phyloP scores from a whole-genome alignment of 148 eudicot genomes.

The Arctostaphylos glauca region DNA sequence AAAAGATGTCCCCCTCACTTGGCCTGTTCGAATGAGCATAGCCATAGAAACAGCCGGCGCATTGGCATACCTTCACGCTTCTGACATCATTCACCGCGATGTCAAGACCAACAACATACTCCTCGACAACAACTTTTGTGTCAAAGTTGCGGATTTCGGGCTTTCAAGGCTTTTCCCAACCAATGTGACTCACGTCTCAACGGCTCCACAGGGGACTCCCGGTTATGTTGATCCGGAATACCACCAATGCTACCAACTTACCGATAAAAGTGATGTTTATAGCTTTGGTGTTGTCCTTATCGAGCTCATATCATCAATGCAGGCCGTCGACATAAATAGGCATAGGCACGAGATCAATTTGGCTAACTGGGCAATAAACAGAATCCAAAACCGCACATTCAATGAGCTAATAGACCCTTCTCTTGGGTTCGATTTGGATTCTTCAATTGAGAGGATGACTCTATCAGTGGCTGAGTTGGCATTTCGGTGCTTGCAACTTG shows the following conservation, averaged over 20 bases:
- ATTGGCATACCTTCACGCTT: slow-evolving; percentile 49
- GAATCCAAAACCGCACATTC: background rate
- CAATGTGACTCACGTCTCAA: slow-evolving; percentile 52
- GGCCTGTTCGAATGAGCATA: slow-evolving; percentile 49
- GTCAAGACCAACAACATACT: slow-evolving; percentile 59
- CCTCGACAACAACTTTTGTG: slow-evolving; percentile 43
- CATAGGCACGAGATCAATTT: background rate
- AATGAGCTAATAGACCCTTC: slow-evolving; percentile 2
- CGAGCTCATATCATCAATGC: background rate
- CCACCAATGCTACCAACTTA: background rate
- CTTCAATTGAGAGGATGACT: background rate
- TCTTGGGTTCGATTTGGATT: background rate
- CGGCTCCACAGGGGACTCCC: slow-evolving; percentile 64
- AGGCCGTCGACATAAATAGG: background rate
- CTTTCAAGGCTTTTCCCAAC: slow-evolving; percentile 53
- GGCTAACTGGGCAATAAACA: background rate
- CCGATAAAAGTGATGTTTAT: background rate
- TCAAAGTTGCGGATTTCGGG: slow-evolving; percentile 70
- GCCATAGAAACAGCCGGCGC: slow-evolving; percentile 60
- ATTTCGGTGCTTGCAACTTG: slow-evolving; percentile 1
- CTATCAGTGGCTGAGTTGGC: background rate
- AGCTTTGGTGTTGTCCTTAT: slow-evolving; percentile 3
- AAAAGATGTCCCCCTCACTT: slow-evolving; percentile 22
- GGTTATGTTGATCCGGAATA: slow-evolving; percentile 1
- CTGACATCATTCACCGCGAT: slow-evolving; percentile 50